Evolutionary conservation across 2,329 filamentous ascomycete genomes (phyloP).

Genomic region (Dactylellina haptotyla): DNA sequence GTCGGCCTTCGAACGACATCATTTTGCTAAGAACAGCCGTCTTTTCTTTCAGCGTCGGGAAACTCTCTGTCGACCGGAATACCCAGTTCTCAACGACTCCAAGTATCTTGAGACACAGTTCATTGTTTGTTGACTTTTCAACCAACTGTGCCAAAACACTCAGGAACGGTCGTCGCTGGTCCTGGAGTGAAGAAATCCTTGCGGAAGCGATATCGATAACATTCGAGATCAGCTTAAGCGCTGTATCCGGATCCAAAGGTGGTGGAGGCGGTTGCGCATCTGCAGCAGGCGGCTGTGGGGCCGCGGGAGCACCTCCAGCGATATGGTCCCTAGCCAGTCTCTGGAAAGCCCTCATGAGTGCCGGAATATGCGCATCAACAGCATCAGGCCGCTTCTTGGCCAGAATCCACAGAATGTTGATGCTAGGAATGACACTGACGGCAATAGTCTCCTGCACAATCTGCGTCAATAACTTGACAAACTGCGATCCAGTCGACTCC

Average conservation of each 20-base stretch:
- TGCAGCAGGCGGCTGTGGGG: constrained; percentile 62
- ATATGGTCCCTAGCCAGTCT: constrained; percentile 96
- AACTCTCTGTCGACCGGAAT: constrained; percentile 92
- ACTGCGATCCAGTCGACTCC: constrained; percentile 84
- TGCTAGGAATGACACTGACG: constrained; percentile 82
- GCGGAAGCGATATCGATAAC: constrained; percentile 91
- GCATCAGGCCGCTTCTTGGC: constrained; percentile 84
- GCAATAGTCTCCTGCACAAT: constrained; percentile 87
- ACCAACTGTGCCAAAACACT: constrained; percentile 94
- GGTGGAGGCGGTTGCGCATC: constrained; percentile 68
- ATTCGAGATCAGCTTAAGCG: constrained; percentile 90
- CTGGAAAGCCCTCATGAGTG: constrained; percentile 92
- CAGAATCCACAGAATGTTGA: constrained; percentile 93
- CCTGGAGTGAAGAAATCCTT: constrained; percentile 90
- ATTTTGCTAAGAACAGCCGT: constrained; percentile 99
- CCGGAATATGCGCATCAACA: constrained; percentile 86
- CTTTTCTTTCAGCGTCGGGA: constrained; percentile 98
- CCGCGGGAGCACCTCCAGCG: constrained; percentile 65
- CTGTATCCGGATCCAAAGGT: constrained; percentile 83
- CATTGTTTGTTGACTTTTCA: constrained; percentile 88
- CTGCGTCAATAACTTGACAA: constrained; percentile 83
- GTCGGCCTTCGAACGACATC: constrained; percentile 88
- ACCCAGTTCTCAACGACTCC: constrained; percentile 96
- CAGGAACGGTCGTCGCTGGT: constrained; percentile 90
- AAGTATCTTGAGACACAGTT: constrained; percentile 89